A percentile compares a stretch with the other conserved stretches of the same genome.
Evolutionary conservation across 768 basidiomycete genomes (phyloP).

Genomic region (Mycena latifolia): DNA sequence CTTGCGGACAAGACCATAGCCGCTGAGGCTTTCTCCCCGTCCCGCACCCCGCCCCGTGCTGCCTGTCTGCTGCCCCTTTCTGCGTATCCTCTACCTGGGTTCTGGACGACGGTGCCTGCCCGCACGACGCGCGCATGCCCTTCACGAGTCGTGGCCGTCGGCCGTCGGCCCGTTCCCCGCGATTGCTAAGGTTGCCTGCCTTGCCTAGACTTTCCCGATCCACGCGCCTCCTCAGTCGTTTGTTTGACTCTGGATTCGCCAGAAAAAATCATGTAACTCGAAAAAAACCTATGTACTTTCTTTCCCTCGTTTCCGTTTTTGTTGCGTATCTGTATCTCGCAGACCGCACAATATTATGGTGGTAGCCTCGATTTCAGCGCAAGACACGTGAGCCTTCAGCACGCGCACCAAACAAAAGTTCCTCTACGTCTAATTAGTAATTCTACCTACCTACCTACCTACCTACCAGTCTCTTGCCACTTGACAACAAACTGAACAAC

Average conservation of each 20-base stretch:
- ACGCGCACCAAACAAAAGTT: no score
- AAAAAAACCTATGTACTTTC: conserved; percentile 28
- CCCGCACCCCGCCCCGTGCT: conserved; percentile 29
- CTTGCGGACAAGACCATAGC: conserved; percentile 32
- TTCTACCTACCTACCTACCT: no score
- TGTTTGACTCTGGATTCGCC: conserved; percentile 21
- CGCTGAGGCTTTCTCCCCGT: conserved; percentile 13
- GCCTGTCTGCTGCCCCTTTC: conserved; percentile 19
- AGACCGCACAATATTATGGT: no score
- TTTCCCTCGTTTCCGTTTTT: neutral
- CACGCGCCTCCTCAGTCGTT: conserved; percentile 17
- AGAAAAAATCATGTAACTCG: conserved; percentile 22
- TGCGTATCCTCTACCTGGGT: conserved; percentile 26
- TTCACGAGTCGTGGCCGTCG: conserved; percentile 17
- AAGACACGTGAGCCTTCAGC: no score
- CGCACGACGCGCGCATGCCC: conserved; percentile 25
- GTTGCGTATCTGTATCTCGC: no score
- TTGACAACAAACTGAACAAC: no score
- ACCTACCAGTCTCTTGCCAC: no score
- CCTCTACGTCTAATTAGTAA: no score
- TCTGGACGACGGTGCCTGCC: conserved; percentile 32
- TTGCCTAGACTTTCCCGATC: conserved; percentile 29
- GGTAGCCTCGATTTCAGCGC: no score
- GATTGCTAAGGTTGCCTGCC: conserved; percentile 30
- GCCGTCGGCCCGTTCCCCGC: conserved; percentile 32